phyloP scores from a whole-genome alignment of 192 early-diverging fungal genomes.

The Dissophora ornata region DNA sequence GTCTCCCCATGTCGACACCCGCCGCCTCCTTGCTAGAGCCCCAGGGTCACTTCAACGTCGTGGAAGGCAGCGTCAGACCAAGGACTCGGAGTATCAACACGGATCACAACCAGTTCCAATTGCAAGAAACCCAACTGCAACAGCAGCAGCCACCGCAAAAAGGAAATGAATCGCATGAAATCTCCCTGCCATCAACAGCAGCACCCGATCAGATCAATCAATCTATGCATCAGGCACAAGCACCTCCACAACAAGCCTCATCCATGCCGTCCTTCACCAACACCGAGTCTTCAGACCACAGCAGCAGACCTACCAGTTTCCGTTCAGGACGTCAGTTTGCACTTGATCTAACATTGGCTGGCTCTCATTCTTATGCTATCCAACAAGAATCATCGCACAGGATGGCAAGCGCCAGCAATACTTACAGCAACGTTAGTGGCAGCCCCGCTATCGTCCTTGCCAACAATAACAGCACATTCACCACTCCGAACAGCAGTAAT shows the following conservation, averaged over 20 bases:
- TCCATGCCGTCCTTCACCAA: too few species aligned
- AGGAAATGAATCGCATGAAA: neutral
- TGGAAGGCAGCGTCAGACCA: constrained; percentile 11
- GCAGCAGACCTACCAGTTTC: too few species aligned
- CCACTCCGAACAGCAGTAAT: constrained; percentile 9
- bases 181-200: neutral
- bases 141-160: neutral
- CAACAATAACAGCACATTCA: constrained; percentile 25
- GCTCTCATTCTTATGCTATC: neutral
- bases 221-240: too few species aligned
- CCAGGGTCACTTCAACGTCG: constrained; percentile 9
- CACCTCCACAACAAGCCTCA: neutral
- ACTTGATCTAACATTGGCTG: neutral
- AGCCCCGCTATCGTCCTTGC: constrained; percentile 3
- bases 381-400: neutral
- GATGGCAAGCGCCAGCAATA: constrained; percentile 6
- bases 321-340: too few species aligned
- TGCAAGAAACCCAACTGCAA: too few species aligned
- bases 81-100: constrained; percentile 32
- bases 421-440: constrained; percentile 3
- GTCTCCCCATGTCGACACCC: constrained; percentile 13
- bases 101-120: neutral
- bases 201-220: constrained; percentile 38
- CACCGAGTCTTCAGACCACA: too few species aligned
- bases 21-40: constrained; percentile 21